These are phyloP conservation scores for Forsythia viridissima DNA, from an alignment of 257 asterid genomes.

Conservation along the genomic window DNA sequence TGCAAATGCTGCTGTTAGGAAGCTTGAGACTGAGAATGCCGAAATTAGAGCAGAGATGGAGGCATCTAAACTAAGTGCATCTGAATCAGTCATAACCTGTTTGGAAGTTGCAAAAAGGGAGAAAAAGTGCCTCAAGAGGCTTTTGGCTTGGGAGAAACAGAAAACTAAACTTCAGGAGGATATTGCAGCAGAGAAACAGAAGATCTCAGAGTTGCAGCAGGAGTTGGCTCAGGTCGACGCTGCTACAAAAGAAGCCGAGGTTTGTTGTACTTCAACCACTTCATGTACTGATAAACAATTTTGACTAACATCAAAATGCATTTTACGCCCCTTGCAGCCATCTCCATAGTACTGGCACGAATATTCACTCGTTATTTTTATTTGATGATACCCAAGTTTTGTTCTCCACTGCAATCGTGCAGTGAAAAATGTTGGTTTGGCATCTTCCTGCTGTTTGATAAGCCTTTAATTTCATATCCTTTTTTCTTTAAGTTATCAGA, in stretches of 20 bases:
- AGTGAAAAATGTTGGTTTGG: constrained; percentile 9
- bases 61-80: constrained; percentile 87
- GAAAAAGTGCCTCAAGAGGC: constrained; percentile 76
- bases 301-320: constrained; percentile 2
- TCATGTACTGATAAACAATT: constrained; percentile 4
- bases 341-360: not conserved
- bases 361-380: not conserved
- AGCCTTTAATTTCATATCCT: not conserved
- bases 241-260: constrained; percentile 80
- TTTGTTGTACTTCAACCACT: constrained; percentile 25
- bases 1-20: constrained; percentile 74
- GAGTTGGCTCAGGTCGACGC: constrained; percentile 66
- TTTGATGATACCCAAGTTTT: not conserved
- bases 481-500: not conserved
- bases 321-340: not conserved
- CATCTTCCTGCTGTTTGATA: constrained; percentile 1
- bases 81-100: constrained; percentile 72
- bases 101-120: constrained; percentile 88
- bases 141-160: constrained; percentile 88
- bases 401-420: not conserved
- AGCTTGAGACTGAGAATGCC: constrained; percentile 81
- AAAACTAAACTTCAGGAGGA: constrained; percentile 88
- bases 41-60: constrained; percentile 96
- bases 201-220: constrained; percentile 52
- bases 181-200: constrained; percentile 63